These are phyloP conservation scores for Tolypocladium inflatum DNA, from an alignment of 2,329 filamentous ascomycete genomes.

Conservation along the genomic window DNA sequence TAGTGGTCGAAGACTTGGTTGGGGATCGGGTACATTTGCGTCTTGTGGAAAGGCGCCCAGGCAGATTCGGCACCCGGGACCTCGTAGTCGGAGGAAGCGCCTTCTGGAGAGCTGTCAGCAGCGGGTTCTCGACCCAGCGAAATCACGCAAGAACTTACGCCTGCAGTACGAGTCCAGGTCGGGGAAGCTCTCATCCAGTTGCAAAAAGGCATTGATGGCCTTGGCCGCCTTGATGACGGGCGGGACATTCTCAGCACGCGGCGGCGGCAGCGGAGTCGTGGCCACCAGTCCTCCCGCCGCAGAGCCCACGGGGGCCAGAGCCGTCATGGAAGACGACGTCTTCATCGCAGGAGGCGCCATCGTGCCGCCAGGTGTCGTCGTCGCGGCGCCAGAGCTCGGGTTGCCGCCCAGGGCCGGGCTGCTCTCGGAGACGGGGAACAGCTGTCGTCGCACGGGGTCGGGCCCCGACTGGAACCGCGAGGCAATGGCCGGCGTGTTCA, in stretches of 20 bases:
- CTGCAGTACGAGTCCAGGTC: slow-evolving; percentile 83
- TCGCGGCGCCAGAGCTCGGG: neutral
- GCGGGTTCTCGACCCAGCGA: neutral
- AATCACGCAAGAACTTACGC: slow-evolving; percentile 47
- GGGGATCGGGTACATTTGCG: slow-evolving; percentile 80
- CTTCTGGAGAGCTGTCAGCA: slow-evolving; percentile 49
- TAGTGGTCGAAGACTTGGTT: slow-evolving; percentile 89
- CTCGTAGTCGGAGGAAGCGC: slow-evolving; percentile 87
- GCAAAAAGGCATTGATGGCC: slow-evolving; percentile 72
- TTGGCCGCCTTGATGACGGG: slow-evolving; percentile 72
- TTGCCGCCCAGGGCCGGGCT: slow-evolving; percentile 11
- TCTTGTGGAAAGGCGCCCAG: slow-evolving; percentile 85
- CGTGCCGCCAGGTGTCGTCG: slow-evolving; percentile 8
- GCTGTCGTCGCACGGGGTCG: slow-evolving; percentile 41
- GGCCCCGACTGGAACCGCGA: slow-evolving; percentile 34
- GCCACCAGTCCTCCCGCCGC: slow-evolving; percentile 18
- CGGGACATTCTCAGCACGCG: slow-evolving; percentile 40
- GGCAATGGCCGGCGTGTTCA: slow-evolving; percentile 60
- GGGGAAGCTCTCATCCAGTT: slow-evolving; percentile 71
- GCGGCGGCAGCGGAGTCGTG: slow-evolving; percentile 28
- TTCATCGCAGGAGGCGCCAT: neutral
- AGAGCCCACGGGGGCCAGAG: slow-evolving; percentile 9
- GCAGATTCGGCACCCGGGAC: slow-evolving; percentile 55
- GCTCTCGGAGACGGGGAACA: slow-evolving; percentile 31
- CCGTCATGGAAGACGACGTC: slow-evolving; percentile 9